A percentile compares a stretch with the other conserved stretches of the same genome.
Evolutionary conservation across 2,329 filamentous ascomycete species (phyloP).

Genomic region (Colletotrichum sp.): DNA sequence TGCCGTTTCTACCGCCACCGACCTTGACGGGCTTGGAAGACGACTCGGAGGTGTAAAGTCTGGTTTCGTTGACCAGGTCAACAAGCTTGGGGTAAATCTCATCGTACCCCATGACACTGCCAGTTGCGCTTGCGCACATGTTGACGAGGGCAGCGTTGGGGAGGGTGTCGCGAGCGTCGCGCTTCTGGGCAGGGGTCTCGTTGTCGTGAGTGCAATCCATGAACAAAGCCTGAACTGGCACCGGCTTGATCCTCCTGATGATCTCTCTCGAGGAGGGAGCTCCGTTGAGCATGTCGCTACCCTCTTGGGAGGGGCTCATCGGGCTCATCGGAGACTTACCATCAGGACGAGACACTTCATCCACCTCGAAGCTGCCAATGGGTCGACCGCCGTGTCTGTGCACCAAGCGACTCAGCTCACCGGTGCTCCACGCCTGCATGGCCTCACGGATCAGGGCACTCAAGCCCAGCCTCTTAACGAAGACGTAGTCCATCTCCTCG

Average conservation of each 20-base stretch:
- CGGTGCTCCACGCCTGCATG: constrained; percentile 98
- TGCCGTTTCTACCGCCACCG: constrained; percentile 79
- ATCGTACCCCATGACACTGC: constrained; percentile 98
- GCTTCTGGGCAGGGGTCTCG: constrained; percentile 92
- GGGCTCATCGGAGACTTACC: constrained; percentile 34
- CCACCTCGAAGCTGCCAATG: constrained; percentile 96
- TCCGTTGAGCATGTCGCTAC: constrained; percentile 30
- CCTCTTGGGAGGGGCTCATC: constrained; percentile 33
- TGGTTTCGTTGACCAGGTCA: constrained; percentile 90
- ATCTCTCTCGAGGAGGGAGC: constrained; percentile 60
- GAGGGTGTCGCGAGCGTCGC: constrained; percentile 91
- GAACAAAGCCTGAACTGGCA: constrained; percentile 89
- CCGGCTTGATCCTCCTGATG: constrained; percentile 83
- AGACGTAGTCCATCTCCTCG: constrained; percentile 94
- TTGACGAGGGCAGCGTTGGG: constrained; percentile 92
- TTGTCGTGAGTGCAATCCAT: constrained; percentile 99
- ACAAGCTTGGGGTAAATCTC: constrained; percentile 93
- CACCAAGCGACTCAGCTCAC: constrained; percentile 88
- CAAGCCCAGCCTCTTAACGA: constrained; percentile 90
- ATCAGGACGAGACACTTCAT: constrained; percentile 76
- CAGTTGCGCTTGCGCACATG: constrained; percentile 94
- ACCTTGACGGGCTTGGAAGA: constrained; percentile 68
- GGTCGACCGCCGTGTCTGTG: constrained; percentile 93
- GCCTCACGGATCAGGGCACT: constrained; percentile 94
- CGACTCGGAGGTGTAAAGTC: constrained; percentile 80